Evolutionary conservation across 495 filamentous ascomycete genomes (phyloP), one percentile per base, ranked within the genome.

Genomic region (Delitschia confertaspora): DNA sequence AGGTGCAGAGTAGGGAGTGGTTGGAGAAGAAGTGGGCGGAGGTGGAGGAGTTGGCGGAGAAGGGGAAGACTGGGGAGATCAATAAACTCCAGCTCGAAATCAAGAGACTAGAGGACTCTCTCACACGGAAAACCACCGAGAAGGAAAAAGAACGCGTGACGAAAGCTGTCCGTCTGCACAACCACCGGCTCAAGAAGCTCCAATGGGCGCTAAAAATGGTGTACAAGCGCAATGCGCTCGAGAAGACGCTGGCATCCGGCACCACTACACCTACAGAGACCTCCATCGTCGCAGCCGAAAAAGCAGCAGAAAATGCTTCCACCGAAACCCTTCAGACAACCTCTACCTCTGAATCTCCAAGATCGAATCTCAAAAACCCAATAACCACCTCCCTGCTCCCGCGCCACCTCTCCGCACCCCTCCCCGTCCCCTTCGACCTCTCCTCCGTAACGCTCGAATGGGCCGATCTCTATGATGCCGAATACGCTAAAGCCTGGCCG

Each of bases 401-500:
- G n/a, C n/a, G n/a, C n/a, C n/a, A n/a, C n/a, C n/a, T n/a, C n/a
- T n/a, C n/a, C n/a, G n/a, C n/a, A n/a, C n/a, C n/a, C n/a, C n/a
- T n/a, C n/a, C n/a, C n/a, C n/a, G n/a, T n/a, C n/a, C n/a, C n/a
- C n/a, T n/a, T n/a, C n/a, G n/a, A n/a, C n/a, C n/a, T n/a, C n/a
- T n/a, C n/a, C n/a, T n/a, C n/a, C 30, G 67, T 81, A 14, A 67
- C 70, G 56, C 69, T 94, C 23, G 74, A 74, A 59, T 93, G 87
- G 87, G 67, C 62, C 7, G 70, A 88, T 64, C 50, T 77, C 23
- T 59, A 72, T 38, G 79, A 88, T 64, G 69, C 72, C 25, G 69
- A 75, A 38, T 81, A 67, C 62, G 87, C 84, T 16, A 54, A 67
- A 53, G 49, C 59, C 6, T 95, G 88, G 88, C 69, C 82, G 13